phyloP scores from a whole-genome alignment of 495 filamentous ascomycete species.

The Tuber indicum region DNA sequence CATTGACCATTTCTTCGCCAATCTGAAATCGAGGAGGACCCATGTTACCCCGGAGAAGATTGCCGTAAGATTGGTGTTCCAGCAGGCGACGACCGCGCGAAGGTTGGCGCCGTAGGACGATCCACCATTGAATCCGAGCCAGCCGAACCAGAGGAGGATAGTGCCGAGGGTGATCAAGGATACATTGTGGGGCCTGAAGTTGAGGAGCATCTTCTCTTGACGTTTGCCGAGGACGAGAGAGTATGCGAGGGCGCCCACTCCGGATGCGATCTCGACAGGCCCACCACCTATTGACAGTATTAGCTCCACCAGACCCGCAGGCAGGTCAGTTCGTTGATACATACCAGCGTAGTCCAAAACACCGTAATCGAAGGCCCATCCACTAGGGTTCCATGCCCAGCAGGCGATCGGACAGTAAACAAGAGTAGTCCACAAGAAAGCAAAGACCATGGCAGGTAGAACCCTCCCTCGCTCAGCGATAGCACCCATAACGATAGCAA shows the following conservation, averaged over 20 bases:
- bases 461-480: conserved; percentile 91
- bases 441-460: conserved; percentile 90
- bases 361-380: conserved; percentile 87
- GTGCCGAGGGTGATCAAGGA: conserved; percentile 94
- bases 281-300: conserved; percentile 52
- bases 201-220: conserved; percentile 99
- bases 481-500: conserved; percentile 84
- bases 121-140: conserved; percentile 97
- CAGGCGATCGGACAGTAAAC: conserved; percentile 95
- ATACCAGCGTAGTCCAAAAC: conserved; percentile 88
- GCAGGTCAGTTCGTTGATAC: conserved; percentile 6
- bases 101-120: conserved; percentile 96
- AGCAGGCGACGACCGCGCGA: conserved; percentile 91
- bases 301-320: not conserved
- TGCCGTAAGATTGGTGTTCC: conserved; percentile 90
- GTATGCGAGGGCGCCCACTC: conserved; percentile 87
- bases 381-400: conserved; percentile 93
- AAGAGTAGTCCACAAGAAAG: conserved; percentile 91
- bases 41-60: conserved; percentile 82
- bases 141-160: conserved; percentile 94
- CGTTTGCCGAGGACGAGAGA: conserved; percentile 91
- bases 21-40: conserved; percentile 86
- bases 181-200: conserved; percentile 89
- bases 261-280: conserved; percentile 95
- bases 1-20: conserved; percentile 97